Percentiles rank a stretch among this genome's conserved stretches.
phyloP scores from a whole-genome alignment of 2,329 filamentous ascomycete species.

The Sclerotinia sclerotiorum region DNA sequence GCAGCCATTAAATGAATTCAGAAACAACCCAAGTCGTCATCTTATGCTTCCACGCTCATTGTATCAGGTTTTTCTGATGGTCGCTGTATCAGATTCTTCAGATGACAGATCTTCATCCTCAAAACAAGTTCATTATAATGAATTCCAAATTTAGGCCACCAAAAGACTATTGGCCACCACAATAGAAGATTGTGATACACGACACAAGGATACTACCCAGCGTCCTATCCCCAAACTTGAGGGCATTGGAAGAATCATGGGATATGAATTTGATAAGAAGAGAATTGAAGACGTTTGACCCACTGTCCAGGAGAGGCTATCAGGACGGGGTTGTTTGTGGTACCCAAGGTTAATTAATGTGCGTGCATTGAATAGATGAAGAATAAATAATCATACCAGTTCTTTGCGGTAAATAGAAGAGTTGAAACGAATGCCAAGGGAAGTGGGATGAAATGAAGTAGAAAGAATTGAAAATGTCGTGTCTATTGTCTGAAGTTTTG shows the following conservation, averaged over 20 bases:
- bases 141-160: neutral
- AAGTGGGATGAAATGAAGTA: neutral
- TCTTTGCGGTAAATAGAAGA: neutral
- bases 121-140: neutral
- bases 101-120: slow-evolving; percentile 9
- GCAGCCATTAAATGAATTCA: neutral
- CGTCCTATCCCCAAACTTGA: neutral
- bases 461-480: neutral
- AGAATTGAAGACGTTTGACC: slow-evolving; percentile 10
- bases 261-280: neutral
- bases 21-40: slow-evolving; percentile 7
- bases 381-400: neutral
- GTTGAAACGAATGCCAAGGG: slow-evolving; percentile 6
- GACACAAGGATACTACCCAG: slow-evolving; percentile 1
- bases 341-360: neutral
- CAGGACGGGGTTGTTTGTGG: neutral
- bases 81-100: slow-evolving; percentile 6
- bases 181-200: neutral
- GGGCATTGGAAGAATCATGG: neutral
- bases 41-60: slow-evolving; percentile 2
- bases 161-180: neutral
- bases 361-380: slow-evolving; percentile 8
- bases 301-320: neutral
- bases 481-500: slow-evolving; percentile 17
- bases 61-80: slow-evolving; percentile 11